Evolutionary conservation across 2,329 filamentous ascomycete genomes (phyloP), one percentile per base, ranked within the genome.

Genomic region (Hypoxylon sp.): DNA sequence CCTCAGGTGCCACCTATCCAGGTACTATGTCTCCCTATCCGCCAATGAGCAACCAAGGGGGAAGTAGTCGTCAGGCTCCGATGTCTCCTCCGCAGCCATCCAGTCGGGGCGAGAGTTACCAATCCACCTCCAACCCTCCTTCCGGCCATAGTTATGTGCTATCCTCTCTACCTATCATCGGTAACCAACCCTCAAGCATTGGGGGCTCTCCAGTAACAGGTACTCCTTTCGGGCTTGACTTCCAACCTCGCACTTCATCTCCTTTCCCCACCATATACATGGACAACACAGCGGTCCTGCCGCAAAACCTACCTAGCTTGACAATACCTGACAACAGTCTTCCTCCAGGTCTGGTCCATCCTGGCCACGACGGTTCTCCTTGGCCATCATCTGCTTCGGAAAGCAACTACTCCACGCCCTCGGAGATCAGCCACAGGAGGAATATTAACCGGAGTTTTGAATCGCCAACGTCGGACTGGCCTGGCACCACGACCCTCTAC

Each of bases 391-490:
- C 84, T 11, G 78, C 82, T n/a, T 79, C 83, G 6, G 82, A 82
- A 48, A 85, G 84, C 74, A 79, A 77, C 24, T 86, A 82, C 69
- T 86, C 85, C 2, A 83, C 84, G 2, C 81, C 83, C 17, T 82
- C 83, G 6, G 82, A 83, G 13, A 78, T 69, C 46, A 67, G 70
- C 47, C 67, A 73, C 11, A 73, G 70, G 59, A 59, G 64, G 17
- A 62, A 60, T 19, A 59, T 57, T 24, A 42, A 63, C 17, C 68
- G 65, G 37, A 62, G 67, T 19, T 75, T 64, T 50, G 65, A 70
- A 7, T 77, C 76, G 5, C 75, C 76, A 27, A 73, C 65, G 27
- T 70, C 72, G 48, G 75, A 75, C 53, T 75, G 73, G 70, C 64
- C 53, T 42, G 68, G 62, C 39, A 55, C 54, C 35, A 24, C 37